Base-by-base conservation (phyloP, 345 rosid genomes). In the Microcos paniculata region DNA sequence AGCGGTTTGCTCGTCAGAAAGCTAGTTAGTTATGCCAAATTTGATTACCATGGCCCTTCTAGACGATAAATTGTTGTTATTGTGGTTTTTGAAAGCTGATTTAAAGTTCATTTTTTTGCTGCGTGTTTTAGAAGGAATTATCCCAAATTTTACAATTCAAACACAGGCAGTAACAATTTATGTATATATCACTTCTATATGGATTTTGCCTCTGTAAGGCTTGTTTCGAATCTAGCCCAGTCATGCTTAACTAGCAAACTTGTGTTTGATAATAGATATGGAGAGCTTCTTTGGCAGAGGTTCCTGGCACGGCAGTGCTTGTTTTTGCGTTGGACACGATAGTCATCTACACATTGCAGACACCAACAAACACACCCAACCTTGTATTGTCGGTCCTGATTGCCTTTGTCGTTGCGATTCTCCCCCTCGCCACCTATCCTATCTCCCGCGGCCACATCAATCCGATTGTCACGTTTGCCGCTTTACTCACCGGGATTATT, bases 1-100 rank as follows among this genome's bases (percentile, higher is more conserved):
- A 84, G 82, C 85, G 94, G 78, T 91, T 91, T 79, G 80, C 82
- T 4, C 83, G 81, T 26, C 82, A 87, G 73, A 85, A 82, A 68
- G 53, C 69, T 30, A 28, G 70, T 49, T 51, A 12, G 33, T 52
- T 19, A 31, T 52, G 31, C 24, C 6, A 4, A 16, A 42, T 42
- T 28, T 8, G 46, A 19, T 63, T 63, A 45, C 48, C 10, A 10
- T 19, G 19, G 23, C 49, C 69, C 4, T 40, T 38, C 28, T 40
- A 11, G 12, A 63, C 40, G 2, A 19, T 52, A 18, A 12, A 12
- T 8, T n/a, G 49, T 40, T 21, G n/a, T n/a, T n/a, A n/a, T n/a
- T n/a, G n/a, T n/a, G n/a, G n/a, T n/a, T n/a, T n/a, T n/a, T n/a
- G n/a, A n/a, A n/a, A n/a, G n/a, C n/a, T n/a, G n/a, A n/a, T n/a